Evolutionary conservation across 1,139 yeast species (phyloP).

Genomic region (Taphrina deformans): DNA sequence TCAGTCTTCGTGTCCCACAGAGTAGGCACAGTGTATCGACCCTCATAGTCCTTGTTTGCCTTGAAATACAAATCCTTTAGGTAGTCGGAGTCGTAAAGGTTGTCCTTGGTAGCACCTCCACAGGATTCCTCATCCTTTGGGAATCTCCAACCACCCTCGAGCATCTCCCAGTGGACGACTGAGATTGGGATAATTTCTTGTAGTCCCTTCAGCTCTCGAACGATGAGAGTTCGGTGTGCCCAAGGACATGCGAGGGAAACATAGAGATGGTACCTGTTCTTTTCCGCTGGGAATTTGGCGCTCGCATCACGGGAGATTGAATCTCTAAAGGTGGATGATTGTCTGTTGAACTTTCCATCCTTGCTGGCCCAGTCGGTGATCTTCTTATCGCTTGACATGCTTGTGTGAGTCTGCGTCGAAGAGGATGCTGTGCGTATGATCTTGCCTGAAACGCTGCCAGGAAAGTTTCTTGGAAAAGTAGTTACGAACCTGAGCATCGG

Average conservation of each 20-base stretch:
- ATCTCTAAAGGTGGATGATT: conserved; percentile 55
- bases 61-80: conserved; percentile 71
- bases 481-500: not conserved
- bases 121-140: conserved; percentile 50
- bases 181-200: conserved; percentile 49
- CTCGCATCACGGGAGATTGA: conserved; percentile 56
- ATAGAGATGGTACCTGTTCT: conserved; percentile 79
- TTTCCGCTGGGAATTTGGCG: conserved; percentile 68
- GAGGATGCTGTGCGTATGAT: not conserved
- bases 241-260: conserved; percentile 92
- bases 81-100: conserved; percentile 60
- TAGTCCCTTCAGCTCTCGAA: conserved; percentile 77
- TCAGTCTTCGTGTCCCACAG: conserved; percentile 81
- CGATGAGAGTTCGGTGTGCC: conserved; percentile 85
- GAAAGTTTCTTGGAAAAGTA: not conserved
- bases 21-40: conserved; percentile 88
- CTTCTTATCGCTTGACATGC: conserved; percentile 8
- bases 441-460: not conserved
- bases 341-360: conserved; percentile 45
- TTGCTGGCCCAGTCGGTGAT: conserved; percentile 41
- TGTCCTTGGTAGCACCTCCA: conserved; percentile 66
- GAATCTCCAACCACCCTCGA: conserved; percentile 63
- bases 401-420: not conserved
- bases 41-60: conserved; percentile 71
- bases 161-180: conserved; percentile 39